A percentile compares a stretch with the other conserved stretches of the same genome.
Conservation (phyloP, 2,329 filamentous ascomycete genomes). For the Pseudocercospora fuligena region DNA sequence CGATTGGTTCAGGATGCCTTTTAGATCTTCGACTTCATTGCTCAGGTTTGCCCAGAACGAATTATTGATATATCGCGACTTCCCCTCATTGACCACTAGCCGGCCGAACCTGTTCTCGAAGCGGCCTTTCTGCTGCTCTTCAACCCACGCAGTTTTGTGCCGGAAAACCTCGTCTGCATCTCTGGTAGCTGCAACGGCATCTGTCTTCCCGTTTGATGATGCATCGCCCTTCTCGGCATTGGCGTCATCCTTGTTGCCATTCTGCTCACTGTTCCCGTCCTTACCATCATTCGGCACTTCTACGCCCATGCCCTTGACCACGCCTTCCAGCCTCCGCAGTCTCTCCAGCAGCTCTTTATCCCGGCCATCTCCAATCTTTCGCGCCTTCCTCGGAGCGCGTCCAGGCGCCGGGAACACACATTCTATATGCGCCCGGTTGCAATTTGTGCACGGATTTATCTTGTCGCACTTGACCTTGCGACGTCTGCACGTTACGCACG, state of each 20-base stretch:
- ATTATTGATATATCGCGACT: conserved; percentile 74
- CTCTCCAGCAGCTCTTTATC: conserved; percentile 72
- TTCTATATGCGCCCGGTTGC: conserved; percentile 69
- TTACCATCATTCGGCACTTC: conserved; percentile 36
- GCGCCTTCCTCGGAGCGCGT: conserved; percentile 69
- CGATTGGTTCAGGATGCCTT: conserved; percentile 65
- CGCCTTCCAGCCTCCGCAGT: conserved; percentile 73
- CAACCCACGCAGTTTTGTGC: conserved; percentile 34
- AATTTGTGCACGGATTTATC: conserved; percentile 76
- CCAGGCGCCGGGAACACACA: conserved; percentile 78
- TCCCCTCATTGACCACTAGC: conserved; percentile 72
- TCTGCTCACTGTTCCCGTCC: conserved; percentile 9
- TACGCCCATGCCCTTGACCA: conserved; percentile 66
- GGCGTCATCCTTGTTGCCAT: conserved; percentile 3
- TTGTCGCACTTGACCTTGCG: conserved; percentile 80
- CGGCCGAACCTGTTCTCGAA: conserved; percentile 63
- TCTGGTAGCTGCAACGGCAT: background rate
- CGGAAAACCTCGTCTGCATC: conserved; percentile 25
- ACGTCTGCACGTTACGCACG: conserved; percentile 59
- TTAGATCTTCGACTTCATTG: conserved; percentile 71
- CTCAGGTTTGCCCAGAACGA: conserved; percentile 71
- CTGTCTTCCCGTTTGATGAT: background rate
- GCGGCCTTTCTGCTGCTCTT: conserved; percentile 33
- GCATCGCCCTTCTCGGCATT: background rate
- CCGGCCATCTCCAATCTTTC: conserved; percentile 65